Evolutionary conservation across 1,284 basidiomycete species (phyloP).

Genomic region (Stygiomarasmius scandens): DNA sequence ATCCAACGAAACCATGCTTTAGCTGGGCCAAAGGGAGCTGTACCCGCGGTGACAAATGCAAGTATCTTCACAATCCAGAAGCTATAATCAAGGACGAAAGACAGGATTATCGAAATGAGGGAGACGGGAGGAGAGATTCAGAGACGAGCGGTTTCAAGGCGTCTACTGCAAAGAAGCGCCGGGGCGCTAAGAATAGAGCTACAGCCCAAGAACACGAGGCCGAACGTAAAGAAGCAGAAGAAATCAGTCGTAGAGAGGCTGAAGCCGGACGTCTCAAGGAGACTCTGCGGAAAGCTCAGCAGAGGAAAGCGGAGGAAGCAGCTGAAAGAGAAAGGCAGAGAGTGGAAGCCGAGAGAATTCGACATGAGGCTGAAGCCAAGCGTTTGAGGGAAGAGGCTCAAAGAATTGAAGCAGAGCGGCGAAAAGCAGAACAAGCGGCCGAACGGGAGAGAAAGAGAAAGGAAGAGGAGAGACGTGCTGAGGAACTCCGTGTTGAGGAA

Average conservation of each 20-base stretch:
- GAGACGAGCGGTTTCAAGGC: background rate
- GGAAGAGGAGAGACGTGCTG: slow-evolving; percentile 20
- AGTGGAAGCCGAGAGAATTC: slow-evolving; percentile 12
- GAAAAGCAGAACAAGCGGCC: slow-evolving; percentile 11
- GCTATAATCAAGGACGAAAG: background rate
- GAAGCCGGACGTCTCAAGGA: background rate
- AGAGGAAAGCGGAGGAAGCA: slow-evolving; percentile 1
- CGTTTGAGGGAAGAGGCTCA: no score
- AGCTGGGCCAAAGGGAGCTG: background rate
- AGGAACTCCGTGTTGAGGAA: background rate
- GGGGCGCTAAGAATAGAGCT: background rate
- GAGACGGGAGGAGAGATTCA: background rate
- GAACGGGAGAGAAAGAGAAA: slow-evolving; percentile 11
- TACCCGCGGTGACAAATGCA: background rate
- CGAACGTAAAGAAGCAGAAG: background rate
- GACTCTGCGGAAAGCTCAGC: background rate
- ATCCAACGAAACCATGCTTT: no score
- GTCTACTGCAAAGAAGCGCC: background rate
- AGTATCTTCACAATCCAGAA: background rate
- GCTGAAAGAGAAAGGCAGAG: background rate
- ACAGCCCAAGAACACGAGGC: background rate
- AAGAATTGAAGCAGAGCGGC: slow-evolving; percentile 12
- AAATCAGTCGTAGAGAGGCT: background rate
- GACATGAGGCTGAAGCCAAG: slow-evolving; percentile 6
- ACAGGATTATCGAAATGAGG: background rate